These are phyloP conservation scores for Colletotrichum acutatum DNA, from an alignment of 2,329 filamentous ascomycete genomes.

Conservation along the genomic window DNA sequence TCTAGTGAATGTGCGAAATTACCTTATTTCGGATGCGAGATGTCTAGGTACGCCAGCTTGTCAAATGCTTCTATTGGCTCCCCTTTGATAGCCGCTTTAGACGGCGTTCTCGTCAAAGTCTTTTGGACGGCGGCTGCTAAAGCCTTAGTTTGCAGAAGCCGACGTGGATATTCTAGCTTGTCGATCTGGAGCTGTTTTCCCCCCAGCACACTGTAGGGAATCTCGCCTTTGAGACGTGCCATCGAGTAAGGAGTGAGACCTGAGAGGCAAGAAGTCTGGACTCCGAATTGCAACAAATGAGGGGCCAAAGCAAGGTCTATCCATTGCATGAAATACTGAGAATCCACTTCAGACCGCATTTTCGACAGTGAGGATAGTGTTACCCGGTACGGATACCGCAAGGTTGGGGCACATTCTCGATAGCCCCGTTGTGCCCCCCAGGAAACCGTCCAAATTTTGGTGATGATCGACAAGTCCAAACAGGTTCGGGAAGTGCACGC, in stretches of 20 bases:
- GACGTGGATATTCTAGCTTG: background rate
- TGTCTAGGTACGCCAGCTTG: background rate
- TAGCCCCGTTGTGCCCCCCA: slow-evolving; percentile 2
- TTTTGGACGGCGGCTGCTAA: background rate
- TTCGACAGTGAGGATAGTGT: background rate
- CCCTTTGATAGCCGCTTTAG: background rate
- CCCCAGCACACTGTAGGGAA: background rate
- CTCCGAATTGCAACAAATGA: slow-evolving; percentile 4
- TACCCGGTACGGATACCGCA: background rate
- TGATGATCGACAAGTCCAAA: slow-evolving; percentile 13
- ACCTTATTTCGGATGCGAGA: slow-evolving; percentile 30
- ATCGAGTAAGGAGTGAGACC: background rate
- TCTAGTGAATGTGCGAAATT: slow-evolving; percentile 29
- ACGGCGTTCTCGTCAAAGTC: background rate
- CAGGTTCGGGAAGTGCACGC: slow-evolving; percentile 2
- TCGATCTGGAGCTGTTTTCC: background rate
- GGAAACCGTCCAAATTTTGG: slow-evolving; percentile 9
- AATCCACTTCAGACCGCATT: slow-evolving; percentile 6
- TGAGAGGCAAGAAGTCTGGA: background rate
- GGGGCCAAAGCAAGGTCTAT: slow-evolving; percentile 1
- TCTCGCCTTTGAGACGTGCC: slow-evolving; percentile 6
- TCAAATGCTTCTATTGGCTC: slow-evolving; percentile 6
- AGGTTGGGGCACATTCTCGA: background rate
- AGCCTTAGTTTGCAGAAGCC: background rate
- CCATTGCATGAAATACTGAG: slow-evolving; percentile 4